phyloP scores from a whole-genome alignment of 768 basidiomycete genomes.

The Serendipita sp. region DNA sequence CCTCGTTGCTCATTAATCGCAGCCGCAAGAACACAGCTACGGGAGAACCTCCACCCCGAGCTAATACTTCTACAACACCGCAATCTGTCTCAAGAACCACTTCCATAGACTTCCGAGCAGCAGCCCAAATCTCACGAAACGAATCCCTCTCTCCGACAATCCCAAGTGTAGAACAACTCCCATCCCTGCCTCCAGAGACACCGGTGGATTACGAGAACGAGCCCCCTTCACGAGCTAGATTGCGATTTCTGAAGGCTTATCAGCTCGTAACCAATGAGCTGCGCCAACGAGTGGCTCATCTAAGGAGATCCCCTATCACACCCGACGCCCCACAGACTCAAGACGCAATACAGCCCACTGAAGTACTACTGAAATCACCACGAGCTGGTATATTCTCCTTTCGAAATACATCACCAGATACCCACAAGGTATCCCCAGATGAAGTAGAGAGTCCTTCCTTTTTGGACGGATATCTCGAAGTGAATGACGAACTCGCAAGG shows the following conservation, averaged over 20 bases:
- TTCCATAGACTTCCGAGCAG: background rate
- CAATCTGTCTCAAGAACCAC: too few relatives aligned
- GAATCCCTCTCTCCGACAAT: background rate
- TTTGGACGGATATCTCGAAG: background rate
- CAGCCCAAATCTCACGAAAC: background rate
- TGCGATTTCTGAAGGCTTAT: conserved; percentile 2
- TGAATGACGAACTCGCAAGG: background rate
- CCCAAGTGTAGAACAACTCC: background rate
- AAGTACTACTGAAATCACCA: background rate
- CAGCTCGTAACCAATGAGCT: background rate
- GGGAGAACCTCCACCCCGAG: too few relatives aligned
- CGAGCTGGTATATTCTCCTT: background rate
- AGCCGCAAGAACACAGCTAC: background rate
- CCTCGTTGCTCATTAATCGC: background rate
- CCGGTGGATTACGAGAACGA: background rate
- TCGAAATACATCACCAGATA: background rate
- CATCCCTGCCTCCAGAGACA: background rate
- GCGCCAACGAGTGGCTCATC: background rate
- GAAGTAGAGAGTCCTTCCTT: background rate
- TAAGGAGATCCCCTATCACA: background rate
- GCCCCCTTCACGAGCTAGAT: background rate
- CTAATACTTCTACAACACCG: too few relatives aligned
- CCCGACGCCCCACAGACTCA: background rate
- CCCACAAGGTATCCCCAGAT: background rate
- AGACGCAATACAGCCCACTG: background rate